Evolutionary conservation across 768 basidiomycete species (phyloP), one percentile per base, ranked within the genome.

Genomic region (Mycena kentingensis): DNA sequence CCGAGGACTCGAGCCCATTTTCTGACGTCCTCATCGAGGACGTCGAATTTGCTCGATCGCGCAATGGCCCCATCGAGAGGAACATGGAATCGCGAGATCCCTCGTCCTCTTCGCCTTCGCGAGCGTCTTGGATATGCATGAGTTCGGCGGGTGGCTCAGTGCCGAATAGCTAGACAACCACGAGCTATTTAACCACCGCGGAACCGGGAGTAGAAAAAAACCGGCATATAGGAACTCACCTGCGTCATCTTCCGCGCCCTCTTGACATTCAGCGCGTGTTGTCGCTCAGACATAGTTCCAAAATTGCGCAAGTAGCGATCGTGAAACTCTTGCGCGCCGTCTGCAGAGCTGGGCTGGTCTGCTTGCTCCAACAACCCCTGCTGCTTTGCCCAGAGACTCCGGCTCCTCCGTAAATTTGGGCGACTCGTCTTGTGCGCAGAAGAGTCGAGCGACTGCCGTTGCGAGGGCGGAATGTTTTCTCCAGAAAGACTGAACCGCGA

Each of bases 191-290:
- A n/a, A n/a, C n/a, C n/a, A n/a, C n/a, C n/a, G n/a, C n/a, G n/a
- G n/a, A n/a, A n/a, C n/a, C n/a, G n/a, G n/a, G n/a, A n/a, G n/a
- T n/a, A n/a, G n/a, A n/a, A n/a, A n/a, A n/a, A n/a, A n/a, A n/a
- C n/a, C n/a, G n/a, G n/a, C n/a, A n/a, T n/a, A n/a, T n/a, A n/a
- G n/a, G 45, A 12, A 44, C 66, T 26, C 57, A 82, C 81, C 72
- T 80, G 76, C 5, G 73, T 63, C 68, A 82, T 76, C 65, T 82
- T 82, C 53, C 73, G 63, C 26, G 77, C 78, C 26, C 79, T 74
- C 55, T 70, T 73, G 49, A 82, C 70, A 46, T 71, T 74, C 50
- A 74, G 51, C 8, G 67, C 61, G 47, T 73, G 66, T 58, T 79
- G 72, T 41, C 63, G 66, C 49, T 72, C 74, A 32, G 53, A 60